Evolutionary conservation across 1,139 yeast genomes (phyloP), one percentile per base, ranked within the genome.

Genomic region (Kodamaea fungicola): DNA sequence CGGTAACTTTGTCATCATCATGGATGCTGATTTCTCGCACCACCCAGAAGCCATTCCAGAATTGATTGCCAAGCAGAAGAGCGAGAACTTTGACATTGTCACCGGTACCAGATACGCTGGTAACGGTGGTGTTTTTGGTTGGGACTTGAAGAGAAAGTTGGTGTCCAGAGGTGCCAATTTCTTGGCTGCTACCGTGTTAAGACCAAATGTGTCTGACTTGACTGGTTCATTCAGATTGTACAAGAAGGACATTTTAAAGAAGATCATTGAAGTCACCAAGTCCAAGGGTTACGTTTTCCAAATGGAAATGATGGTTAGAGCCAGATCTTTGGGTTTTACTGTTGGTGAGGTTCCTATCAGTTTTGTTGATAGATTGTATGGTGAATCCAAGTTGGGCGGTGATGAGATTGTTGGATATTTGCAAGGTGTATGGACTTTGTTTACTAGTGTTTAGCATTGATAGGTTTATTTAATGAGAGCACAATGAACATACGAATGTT

Each of bases 261-360:
- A 78, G 58, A 78, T 84, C 49, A 84, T 84, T 49, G 76, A 70
- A 37, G 84, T 74, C 39, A 83, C 92, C 38, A 74, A 78, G 60
- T 78, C 87, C 33, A 84, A 84, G 65, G 94, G 94, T 33, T 84
- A 84, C 50, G 94, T 84, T 35, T 84, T 84, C 76, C 94, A 84
- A 64, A 84, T 84, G 94, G 94, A 84, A 61, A 83, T 84, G 90
- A 82, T 83, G 80, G 94, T 83, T 28, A 75, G 92, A 47, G 94
- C 94, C 32, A 74, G 87, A 52, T 69, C 82, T 26, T 66, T 82
- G 58, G 85, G 83, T 9, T 82, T 76, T 62, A 70, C 78, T 23
- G 82, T 84, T 50, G 92, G 85, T 22, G 94, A 84, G 58, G 90
- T 83, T 28, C 92, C 92, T 37, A 84, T 84, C 47, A 76, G 80